Percentiles rank a stretch among this genome's conserved stretches.
Evolutionary conservation across 2,329 filamentous ascomycete genomes (phyloP).

Genomic region (Truncatella angustata): DNA sequence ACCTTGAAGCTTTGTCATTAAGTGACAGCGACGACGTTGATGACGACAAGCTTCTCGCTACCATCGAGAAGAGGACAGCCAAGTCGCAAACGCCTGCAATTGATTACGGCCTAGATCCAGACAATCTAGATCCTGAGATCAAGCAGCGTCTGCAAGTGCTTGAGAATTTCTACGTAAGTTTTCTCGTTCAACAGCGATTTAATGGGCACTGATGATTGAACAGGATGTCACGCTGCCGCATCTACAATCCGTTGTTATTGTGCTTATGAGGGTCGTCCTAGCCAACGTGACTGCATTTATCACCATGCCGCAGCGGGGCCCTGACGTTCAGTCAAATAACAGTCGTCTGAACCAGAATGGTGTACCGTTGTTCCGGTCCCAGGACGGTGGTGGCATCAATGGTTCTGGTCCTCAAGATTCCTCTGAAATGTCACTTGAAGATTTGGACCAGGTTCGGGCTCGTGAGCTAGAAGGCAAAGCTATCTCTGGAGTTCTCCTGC

Average conservation of each 20-base stretch:
- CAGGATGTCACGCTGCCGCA: conserved; percentile 77
- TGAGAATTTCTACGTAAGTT: conserved; percentile 80
- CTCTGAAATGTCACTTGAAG: conserved; percentile 62
- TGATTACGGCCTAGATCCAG: conserved; percentile 51
- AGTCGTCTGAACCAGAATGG: conserved; percentile 38
- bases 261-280: conserved; percentile 84
- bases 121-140: conserved; percentile 49
- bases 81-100: conserved; percentile 38
- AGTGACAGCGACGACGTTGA: conserved; percentile 28
- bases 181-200: not conserved
- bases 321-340: conserved; percentile 33
- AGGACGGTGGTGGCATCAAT: conserved; percentile 29
- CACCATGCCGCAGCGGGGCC: conserved; percentile 50
- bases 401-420: conserved; percentile 33
- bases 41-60: conserved; percentile 36
- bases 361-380: conserved; percentile 27
- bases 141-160: conserved; percentile 71
- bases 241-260: conserved; percentile 89
- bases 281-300: conserved; percentile 86
- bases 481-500: conserved; percentile 80
- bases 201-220: conserved; percentile 25
- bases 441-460: conserved; percentile 76
- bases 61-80: conserved; percentile 40
- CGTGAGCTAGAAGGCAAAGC: conserved; percentile 90
- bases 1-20: conserved; percentile 28